Conservation (phyloP, 331 rosid species). For the Stylosanthes scabra region DNA sequence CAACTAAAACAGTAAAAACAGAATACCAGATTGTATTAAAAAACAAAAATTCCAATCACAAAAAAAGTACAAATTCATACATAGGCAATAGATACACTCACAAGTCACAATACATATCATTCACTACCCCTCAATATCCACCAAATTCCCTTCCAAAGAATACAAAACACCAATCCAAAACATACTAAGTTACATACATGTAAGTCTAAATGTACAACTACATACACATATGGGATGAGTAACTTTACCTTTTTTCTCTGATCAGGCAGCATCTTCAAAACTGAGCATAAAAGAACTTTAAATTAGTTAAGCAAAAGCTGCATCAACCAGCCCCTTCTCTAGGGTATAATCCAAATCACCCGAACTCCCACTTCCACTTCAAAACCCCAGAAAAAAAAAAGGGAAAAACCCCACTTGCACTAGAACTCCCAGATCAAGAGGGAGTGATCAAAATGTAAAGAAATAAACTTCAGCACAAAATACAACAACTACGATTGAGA, state of each 20-base stretch:
- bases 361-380: constrained; percentile 47
- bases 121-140: constrained; percentile 5
- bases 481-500: constrained; percentile 29
- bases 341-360: constrained; percentile 55
- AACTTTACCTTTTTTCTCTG: constrained; percentile 88
- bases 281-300: constrained; percentile 55
- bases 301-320: constrained; percentile 44
- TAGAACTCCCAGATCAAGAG: constrained; percentile 43
- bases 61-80: neutral
- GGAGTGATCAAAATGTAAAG: constrained; percentile 37
- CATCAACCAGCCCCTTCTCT: constrained; percentile 54
- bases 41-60: constrained; percentile 22
- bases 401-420: constrained; percentile 37
- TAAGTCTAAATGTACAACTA: neutral
- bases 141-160: neutral
- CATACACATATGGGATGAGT: neutral
- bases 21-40: neutral
- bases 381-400: constrained; percentile 46
- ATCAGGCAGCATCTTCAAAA: constrained; percentile 78
- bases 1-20: constrained; percentile 21
- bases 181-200: constrained; percentile 21
- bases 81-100: constrained; percentile 4
- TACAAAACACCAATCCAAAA: constrained; percentile 16
- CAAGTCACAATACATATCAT: constrained; percentile 31
- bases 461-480: constrained; percentile 23